A percentile compares a stretch with the other conserved stretches of the same genome.
Evolutionary conservation across 2,329 filamentous ascomycete species (phyloP).

Genomic region (Bipolaris victoriae): DNA sequence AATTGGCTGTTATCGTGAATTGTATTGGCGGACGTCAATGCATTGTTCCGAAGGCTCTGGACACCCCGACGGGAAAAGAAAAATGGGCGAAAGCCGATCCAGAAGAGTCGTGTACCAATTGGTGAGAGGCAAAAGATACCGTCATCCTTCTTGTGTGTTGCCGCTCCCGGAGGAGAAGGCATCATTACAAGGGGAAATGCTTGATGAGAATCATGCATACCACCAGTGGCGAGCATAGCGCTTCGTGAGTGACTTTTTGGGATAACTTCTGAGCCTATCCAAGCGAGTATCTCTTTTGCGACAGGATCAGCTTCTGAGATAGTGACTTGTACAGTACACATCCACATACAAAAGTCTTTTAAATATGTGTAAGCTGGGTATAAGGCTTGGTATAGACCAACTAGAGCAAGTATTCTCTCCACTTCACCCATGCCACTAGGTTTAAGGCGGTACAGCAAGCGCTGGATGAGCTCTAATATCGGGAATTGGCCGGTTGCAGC

Average conservation of each 20-base stretch:
- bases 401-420: slow-evolving; percentile 30
- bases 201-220: slow-evolving; percentile 15
- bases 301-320: slow-evolving; percentile 34
- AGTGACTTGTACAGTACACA: slow-evolving; percentile 29
- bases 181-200: slow-evolving; percentile 7
- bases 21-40: background rate
- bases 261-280: slow-evolving; percentile 37
- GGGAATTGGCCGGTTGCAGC: slow-evolving; percentile 26
- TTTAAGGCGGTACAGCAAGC: slow-evolving; percentile 30
- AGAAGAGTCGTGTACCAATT: slow-evolving; percentile 34
- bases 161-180: background rate
- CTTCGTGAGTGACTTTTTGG: slow-evolving; percentile 26
- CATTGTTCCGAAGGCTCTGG: background rate
- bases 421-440: slow-evolving; percentile 23
- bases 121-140: slow-evolving; percentile 26
- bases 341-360: slow-evolving; percentile 27
- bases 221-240: slow-evolving; percentile 31
- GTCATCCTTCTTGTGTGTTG: slow-evolving; percentile 3
- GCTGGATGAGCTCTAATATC: slow-evolving; percentile 39
- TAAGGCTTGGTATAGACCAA: slow-evolving; percentile 34
- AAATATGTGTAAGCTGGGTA: slow-evolving; percentile 24
- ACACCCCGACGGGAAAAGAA: slow-evolving; percentile 30
- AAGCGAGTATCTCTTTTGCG: slow-evolving; percentile 34
- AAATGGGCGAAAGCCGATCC: slow-evolving; percentile 40
- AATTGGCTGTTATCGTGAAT: slow-evolving; percentile 20